A percentile compares a stretch with the other conserved stretches of the same genome.
Conservation (phyloP, 306 rosid species). For the Trifolium subterraneum region DNA sequence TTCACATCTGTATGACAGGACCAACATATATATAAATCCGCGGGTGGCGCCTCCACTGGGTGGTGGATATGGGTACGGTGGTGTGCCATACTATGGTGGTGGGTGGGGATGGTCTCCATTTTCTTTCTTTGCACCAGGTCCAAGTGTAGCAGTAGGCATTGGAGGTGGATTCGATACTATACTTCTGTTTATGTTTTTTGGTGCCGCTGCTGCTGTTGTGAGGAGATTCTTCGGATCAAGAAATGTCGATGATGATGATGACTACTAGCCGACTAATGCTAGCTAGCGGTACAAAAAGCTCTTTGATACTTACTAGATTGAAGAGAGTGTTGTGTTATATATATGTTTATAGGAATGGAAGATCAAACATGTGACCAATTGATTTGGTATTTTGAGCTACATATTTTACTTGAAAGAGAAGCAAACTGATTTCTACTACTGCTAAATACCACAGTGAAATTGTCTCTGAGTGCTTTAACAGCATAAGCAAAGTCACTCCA, state of each 20-base stretch:
- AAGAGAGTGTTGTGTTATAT: slow-evolving; percentile 1
- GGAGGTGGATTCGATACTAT: slow-evolving; percentile 90
- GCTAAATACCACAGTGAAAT: neutral
- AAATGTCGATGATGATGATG: slow-evolving; percentile 59
- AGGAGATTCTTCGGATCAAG: slow-evolving; percentile 72
- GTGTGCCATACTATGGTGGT: slow-evolving; percentile 79
- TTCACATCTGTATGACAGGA: slow-evolving; percentile 54
- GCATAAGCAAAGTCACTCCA: neutral
- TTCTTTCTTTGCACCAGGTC: slow-evolving; percentile 92
- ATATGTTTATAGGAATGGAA: neutral
- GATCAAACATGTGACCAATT: neutral
- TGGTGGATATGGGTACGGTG: slow-evolving; percentile 90
- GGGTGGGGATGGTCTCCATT: slow-evolving; percentile 99
- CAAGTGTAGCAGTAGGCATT: slow-evolving; percentile 78
- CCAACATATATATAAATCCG: slow-evolving; percentile 86
- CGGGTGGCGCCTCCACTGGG: slow-evolving; percentile 84
- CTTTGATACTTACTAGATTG: neutral
- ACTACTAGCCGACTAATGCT: slow-evolving; percentile 28
- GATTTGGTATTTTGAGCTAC: neutral
- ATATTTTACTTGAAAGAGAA: neutral
- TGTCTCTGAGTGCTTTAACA: neutral
- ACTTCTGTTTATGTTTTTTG: slow-evolving; percentile 68
- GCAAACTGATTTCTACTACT: neutral
- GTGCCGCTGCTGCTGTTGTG: slow-evolving; percentile 78
- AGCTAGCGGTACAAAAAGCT: neutral